A percentile compares a stretch with the other conserved stretches of the same genome.
Evolutionary conservation across 176 grass and related monocot species (phyloP).

Genomic region (Raddia guianensis): DNA sequence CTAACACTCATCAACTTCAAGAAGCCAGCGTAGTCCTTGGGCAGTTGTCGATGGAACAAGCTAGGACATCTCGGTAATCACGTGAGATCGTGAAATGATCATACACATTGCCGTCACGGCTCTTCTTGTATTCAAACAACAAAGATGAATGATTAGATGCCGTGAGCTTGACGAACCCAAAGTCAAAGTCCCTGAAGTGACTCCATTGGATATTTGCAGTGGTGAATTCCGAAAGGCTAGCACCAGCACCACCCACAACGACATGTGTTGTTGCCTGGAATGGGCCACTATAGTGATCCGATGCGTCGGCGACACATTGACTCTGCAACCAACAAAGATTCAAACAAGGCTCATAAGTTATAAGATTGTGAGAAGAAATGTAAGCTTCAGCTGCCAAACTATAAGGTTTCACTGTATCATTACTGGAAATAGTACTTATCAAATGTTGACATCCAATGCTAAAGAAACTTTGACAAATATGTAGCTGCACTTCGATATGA

Average conservation of each 20-base stretch:
- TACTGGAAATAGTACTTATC: not conserved
- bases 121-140: constrained; percentile 93
- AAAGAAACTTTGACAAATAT: not conserved
- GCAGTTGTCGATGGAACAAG: constrained; percentile 64
- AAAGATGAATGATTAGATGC: constrained; percentile 68
- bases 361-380: not conserved
- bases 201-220: constrained; percentile 62
- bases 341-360: not conserved
- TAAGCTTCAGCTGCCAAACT: not conserved
- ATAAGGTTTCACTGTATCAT: not conserved
- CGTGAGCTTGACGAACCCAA: constrained; percentile 76
- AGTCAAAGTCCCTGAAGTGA: constrained; percentile 60
- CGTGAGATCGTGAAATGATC: constrained; percentile 74
- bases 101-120: constrained; percentile 62
- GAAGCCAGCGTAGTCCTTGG: constrained; percentile 52
- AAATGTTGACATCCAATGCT: not conserved
- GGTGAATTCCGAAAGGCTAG: constrained; percentile 52
- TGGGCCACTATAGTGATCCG: constrained; percentile 55
- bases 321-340: constrained; percentile 50
- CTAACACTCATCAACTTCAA: constrained; percentile 12
- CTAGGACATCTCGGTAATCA: constrained; percentile 64
- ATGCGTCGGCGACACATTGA: constrained; percentile 55
- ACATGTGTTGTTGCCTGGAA: constrained; percentile 79
- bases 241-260: constrained; percentile 67
- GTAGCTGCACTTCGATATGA: not conserved